These are phyloP conservation scores for Nicotiana rustica DNA, from an alignment of 305 asterid genomes.

Conservation along the genomic window DNA sequence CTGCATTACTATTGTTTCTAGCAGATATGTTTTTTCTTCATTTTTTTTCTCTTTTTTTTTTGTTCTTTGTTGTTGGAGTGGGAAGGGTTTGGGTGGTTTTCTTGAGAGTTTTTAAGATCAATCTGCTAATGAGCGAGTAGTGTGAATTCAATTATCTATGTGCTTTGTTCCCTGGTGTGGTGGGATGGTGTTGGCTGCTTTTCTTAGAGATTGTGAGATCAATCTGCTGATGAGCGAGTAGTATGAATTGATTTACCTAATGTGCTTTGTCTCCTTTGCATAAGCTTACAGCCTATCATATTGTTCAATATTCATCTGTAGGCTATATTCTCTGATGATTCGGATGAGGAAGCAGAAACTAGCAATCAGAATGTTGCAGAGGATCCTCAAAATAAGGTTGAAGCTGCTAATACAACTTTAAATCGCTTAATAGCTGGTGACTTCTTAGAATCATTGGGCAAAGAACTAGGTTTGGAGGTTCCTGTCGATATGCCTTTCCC, in stretches of 20 bases:
- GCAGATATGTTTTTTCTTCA: not conserved
- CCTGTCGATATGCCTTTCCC: conserved; percentile 74
- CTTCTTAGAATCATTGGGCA: conserved; percentile 93
- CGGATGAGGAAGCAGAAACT: conserved; percentile 76
- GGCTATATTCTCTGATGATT: conserved; percentile 97
- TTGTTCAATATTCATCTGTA: conserved; percentile 41
- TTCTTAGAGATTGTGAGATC: not conserved
- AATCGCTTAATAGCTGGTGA: conserved; percentile 96
- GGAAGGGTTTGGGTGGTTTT: not conserved
- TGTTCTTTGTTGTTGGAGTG: not conserved
- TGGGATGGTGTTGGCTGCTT: not conserved
- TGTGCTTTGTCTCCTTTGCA: conserved; percentile 7
- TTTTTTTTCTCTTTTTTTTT: not conserved
- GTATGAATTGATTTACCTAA: not conserved
- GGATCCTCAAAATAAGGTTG: conserved; percentile 68
- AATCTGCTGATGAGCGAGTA: conserved; percentile 9
- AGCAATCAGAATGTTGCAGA: conserved; percentile 51
- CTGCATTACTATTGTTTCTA: not conserved
- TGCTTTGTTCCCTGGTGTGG: conserved; percentile 24
- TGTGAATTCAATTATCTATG: not conserved
- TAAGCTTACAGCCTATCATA: conserved; percentile 16
- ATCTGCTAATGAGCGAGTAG: conserved; percentile 13
- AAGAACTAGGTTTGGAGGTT: conserved; percentile 83
- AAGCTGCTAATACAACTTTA: conserved; percentile 79
- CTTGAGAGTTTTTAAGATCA: not conserved